phyloP scores from a whole-genome alignment of 1,284 basidiomycete genomes.

The Ceratobasidium papillatum region DNA sequence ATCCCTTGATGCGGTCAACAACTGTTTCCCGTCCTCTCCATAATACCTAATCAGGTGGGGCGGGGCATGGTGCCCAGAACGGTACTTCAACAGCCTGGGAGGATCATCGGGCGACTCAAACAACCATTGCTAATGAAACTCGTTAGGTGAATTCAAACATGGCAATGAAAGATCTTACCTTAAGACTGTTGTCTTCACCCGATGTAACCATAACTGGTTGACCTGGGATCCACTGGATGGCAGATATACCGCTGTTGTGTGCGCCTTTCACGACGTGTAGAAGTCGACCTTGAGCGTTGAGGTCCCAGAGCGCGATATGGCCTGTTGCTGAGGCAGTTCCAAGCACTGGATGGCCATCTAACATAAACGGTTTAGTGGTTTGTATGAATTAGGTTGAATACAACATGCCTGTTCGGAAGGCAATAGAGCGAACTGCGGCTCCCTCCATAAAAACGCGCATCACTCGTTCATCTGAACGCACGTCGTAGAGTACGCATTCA shows the following conservation, averaged over 20 bases:
- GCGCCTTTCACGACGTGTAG: conserved; percentile 86
- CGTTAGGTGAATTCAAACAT: background rate
- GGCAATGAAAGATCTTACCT: conserved; percentile 59
- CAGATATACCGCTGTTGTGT: conserved; percentile 82
- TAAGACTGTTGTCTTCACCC: conserved; percentile 92
- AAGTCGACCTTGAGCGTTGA: conserved; percentile 81
- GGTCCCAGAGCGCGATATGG: conserved; percentile 90
- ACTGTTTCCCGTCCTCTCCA: conserved; percentile 94
- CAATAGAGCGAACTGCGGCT: conserved; percentile 75
- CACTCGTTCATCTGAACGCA: conserved; percentile 87
- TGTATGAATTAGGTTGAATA: background rate
- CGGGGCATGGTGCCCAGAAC: conserved; percentile 91
- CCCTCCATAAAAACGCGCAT: conserved; percentile 91
- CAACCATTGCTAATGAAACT: conserved; percentile 88
- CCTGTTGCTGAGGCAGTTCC: conserved; percentile 88
- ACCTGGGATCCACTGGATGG: conserved; percentile 88
- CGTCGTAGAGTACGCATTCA: conserved; percentile 87
- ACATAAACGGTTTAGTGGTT: background rate
- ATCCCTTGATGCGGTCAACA: conserved; percentile 88
- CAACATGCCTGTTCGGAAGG: conserved; percentile 85
- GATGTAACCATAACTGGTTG: conserved; percentile 89
- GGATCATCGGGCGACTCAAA: conserved; percentile 90
- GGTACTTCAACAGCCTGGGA: conserved; percentile 88
- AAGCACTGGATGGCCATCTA: conserved; percentile 87
- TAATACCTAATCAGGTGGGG: conserved; percentile 95